Percentiles rank a stretch among this genome's conserved stretches.
These are phyloP conservation scores for Fusarium lateritium DNA, from an alignment of 2,329 filamentous ascomycete species.

Conservation along the genomic window DNA sequence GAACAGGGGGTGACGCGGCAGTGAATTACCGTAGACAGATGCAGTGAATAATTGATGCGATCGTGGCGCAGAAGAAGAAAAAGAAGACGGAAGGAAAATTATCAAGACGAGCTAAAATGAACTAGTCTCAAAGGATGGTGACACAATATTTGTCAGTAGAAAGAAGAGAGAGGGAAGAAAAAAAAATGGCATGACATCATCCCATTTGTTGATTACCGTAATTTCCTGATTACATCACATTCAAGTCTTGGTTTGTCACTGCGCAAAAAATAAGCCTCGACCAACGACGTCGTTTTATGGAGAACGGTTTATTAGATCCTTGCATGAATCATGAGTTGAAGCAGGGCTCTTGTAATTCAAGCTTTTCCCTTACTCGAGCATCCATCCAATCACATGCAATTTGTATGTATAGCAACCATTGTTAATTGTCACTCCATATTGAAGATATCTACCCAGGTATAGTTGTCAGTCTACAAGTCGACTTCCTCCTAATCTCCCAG, in stretches of 20 bases:
- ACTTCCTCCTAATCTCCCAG: not conserved
- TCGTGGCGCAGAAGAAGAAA: slow-evolving; percentile 4
- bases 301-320: not conserved
- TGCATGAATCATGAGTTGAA: slow-evolving; percentile 29
- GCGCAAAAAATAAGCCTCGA: slow-evolving; percentile 26
- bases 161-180: not conserved
- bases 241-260: slow-evolving; percentile 1
- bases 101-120: not conserved
- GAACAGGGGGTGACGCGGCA: slow-evolving; percentile 30
- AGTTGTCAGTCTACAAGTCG: not conserved
- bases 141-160: not conserved
- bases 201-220: slow-evolving; percentile 1
- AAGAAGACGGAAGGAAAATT: not conserved
- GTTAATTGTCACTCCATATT: too few relatives aligned
- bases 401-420: too few relatives aligned
- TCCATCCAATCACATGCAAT: slow-evolving; percentile 29
- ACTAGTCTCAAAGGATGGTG: not conserved
- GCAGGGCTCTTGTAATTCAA: not conserved
- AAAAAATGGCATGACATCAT: slow-evolving; percentile 28
- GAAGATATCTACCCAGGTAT: too few relatives aligned
- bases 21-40: not conserved
- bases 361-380: not conserved
- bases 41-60: not conserved
- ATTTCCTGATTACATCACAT: slow-evolving; percentile 36
- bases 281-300: slow-evolving; percentile 33